phyloP scores from a whole-genome alignment of 768 basidiomycete species.

The Mycena galericulata region DNA sequence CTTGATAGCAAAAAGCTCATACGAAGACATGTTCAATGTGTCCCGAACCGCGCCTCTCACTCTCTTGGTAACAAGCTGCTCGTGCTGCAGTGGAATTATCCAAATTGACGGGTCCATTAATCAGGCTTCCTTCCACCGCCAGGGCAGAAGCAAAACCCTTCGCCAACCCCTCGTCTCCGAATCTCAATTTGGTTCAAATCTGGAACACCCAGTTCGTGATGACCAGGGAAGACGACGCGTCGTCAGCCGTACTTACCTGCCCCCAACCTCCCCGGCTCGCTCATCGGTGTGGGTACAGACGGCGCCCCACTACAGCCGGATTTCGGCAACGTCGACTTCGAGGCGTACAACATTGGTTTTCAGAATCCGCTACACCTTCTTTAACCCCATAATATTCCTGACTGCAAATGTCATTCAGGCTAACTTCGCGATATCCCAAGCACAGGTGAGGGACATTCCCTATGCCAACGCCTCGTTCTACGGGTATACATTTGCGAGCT shows the following conservation, averaged over 20 bases:
- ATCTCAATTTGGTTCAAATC: slow-evolving; percentile 66
- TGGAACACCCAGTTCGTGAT: slow-evolving; percentile 61
- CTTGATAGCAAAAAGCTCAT: slow-evolving; percentile 68
- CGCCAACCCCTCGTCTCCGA: slow-evolving; percentile 57
- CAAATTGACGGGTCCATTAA: slow-evolving; percentile 62
- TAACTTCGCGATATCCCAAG: slow-evolving; percentile 70
- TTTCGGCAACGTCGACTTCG: slow-evolving; percentile 71
- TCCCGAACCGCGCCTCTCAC: slow-evolving; percentile 66
- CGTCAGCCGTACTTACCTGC: slow-evolving; percentile 67
- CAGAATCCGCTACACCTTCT: slow-evolving; percentile 56
- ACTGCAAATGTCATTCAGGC: too few species aligned
- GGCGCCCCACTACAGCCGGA: slow-evolving; percentile 64
- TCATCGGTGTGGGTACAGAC: slow-evolving; percentile 70
- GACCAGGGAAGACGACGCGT: slow-evolving; percentile 63
- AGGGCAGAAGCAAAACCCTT: slow-evolving; percentile 50
- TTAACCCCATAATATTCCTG: not conserved
- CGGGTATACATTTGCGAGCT: slow-evolving; percentile 69
- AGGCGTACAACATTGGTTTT: slow-evolving; percentile 75
- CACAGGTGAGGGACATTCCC: slow-evolving; percentile 70
- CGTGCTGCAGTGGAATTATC: not conserved
- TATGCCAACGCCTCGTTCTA: slow-evolving; percentile 79
- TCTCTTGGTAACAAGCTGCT: slow-evolving; percentile 56
- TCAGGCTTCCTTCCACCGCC: slow-evolving; percentile 52
- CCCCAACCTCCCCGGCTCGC: slow-evolving; percentile 65
- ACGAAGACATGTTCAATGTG: slow-evolving; percentile 70